These are phyloP conservation scores for Stemphylium beticola DNA, from an alignment of 2,329 filamentous ascomycete species.

Conservation along the genomic window DNA sequence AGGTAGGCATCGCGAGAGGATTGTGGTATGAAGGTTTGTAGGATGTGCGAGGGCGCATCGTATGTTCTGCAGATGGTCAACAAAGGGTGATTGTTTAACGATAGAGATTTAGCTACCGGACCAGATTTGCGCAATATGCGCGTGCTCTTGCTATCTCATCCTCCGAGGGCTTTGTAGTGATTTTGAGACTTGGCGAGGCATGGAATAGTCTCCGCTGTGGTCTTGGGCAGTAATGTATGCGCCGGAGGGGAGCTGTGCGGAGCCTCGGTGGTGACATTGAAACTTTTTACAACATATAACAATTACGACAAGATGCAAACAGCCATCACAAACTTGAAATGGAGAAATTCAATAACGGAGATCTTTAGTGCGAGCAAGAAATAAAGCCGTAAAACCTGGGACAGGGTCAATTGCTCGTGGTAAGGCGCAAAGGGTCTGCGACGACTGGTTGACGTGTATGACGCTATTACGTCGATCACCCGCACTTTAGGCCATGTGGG, in stretches of 20 bases:
- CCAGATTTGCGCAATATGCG: slow-evolving; percentile 64
- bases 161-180: slow-evolving; percentile 38
- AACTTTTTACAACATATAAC: slow-evolving; percentile 12
- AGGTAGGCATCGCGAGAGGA: slow-evolving; percentile 82
- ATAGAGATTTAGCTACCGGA: slow-evolving; percentile 52
- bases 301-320: slow-evolving; percentile 1
- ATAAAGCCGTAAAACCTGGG: neutral
- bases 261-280: slow-evolving; percentile 36
- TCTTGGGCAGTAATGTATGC: slow-evolving; percentile 13
- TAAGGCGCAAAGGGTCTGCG: slow-evolving; percentile 18
- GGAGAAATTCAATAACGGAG: neutral
- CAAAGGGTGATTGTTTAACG: neutral
- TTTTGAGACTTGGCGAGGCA: slow-evolving; percentile 27
- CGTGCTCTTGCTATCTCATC: slow-evolving; percentile 61
- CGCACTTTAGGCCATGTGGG: slow-evolving; percentile 22
- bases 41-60: slow-evolving; percentile 86
- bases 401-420: neutral
- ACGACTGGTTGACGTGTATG: slow-evolving; percentile 27
- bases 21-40: slow-evolving; percentile 82
- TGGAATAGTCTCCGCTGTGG: slow-evolving; percentile 29
- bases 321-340: slow-evolving; percentile 11
- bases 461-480: slow-evolving; percentile 36
- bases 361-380: neutral
- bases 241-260: slow-evolving; percentile 25
- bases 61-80: slow-evolving; percentile 68